phyloP scores from a whole-genome alignment of 2,329 filamentous ascomycete genomes.

The Aspergillus pseudotamarii region DNA sequence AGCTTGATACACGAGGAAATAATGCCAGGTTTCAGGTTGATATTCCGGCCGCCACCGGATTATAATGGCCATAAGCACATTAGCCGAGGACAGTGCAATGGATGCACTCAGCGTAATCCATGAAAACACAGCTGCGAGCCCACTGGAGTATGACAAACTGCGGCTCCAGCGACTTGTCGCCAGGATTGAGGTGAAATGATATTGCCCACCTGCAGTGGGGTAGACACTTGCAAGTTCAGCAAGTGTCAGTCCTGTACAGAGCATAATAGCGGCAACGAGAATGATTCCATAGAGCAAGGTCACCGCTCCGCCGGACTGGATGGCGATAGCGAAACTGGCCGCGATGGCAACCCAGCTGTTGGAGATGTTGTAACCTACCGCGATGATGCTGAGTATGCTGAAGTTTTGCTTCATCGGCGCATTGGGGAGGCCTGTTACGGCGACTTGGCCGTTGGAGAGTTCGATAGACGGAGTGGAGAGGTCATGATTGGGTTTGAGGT shows the following conservation, averaged over 20 bases:
- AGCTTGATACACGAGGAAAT: conserved; percentile 26
- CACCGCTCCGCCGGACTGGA: conserved; percentile 25
- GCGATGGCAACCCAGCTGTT: conserved; percentile 31
- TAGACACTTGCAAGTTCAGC: conserved; percentile 33
- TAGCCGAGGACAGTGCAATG: conserved; percentile 20
- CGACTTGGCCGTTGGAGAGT: conserved; percentile 23
- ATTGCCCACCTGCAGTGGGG: conserved; percentile 34
- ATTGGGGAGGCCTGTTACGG: conserved; percentile 18
- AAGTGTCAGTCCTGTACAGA: conserved; percentile 25
- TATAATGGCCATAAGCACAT: conserved; percentile 26
- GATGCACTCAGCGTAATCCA: conserved; percentile 27
- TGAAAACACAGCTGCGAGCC: conserved; percentile 24
- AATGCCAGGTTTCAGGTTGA: conserved; percentile 23
- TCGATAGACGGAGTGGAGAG: conserved; percentile 15
- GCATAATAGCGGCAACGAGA: conserved; percentile 24
- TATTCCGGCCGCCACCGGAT: conserved; percentile 26
- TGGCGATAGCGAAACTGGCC: conserved; percentile 27
- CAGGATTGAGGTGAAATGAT: conserved; percentile 33
- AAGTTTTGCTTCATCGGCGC: conserved; percentile 28
- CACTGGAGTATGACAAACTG: conserved; percentile 24
- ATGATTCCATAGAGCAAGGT: conserved; percentile 27
- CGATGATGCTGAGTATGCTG: conserved; percentile 27
- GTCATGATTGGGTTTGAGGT: not conserved
- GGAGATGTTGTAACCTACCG: conserved; percentile 28
- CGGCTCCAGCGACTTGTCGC: conserved; percentile 28